Percentiles rank a stretch among this genome's conserved stretches.
Conservation (phyloP, 768 basidiomycete genomes). For the Rhizopogon vesiculosus region DNA sequence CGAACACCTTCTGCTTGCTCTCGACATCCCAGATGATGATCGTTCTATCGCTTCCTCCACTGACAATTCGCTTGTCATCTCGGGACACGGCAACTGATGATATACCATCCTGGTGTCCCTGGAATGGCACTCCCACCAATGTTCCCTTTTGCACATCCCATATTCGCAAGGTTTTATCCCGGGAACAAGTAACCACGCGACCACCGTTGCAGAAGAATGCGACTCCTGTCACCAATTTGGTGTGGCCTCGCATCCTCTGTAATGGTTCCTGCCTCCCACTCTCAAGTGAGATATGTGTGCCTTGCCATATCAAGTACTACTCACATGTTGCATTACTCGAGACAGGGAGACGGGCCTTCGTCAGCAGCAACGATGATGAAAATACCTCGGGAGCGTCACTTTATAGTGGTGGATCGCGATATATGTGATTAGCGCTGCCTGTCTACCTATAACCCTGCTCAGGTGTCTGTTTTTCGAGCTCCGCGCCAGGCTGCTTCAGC, state of each 20-base stretch:
- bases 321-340: no score
- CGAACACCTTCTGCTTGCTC: slow-evolving; percentile 12
- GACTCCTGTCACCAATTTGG: slow-evolving; percentile 21
- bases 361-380: no score
- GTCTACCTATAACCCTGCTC: no score
- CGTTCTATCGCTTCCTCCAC: slow-evolving; percentile 18
- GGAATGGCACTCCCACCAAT: slow-evolving; percentile 9
- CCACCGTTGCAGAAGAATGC: slow-evolving; percentile 24
- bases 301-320: no score
- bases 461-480: no score
- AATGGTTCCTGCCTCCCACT: no score
- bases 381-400: no score
- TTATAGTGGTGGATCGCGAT: no score
- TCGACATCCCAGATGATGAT: slow-evolving; percentile 22
- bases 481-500: no score
- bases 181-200: slow-evolving; percentile 17
- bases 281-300: no score
- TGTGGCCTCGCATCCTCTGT: slow-evolving; percentile 8
- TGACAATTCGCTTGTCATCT: slow-evolving; percentile 19
- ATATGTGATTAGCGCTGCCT: no score
- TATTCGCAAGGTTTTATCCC: slow-evolving; percentile 12
- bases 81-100: slow-evolving; percentile 23
- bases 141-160: slow-evolving; percentile 20
- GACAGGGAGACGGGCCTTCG: no score
- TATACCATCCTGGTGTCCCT: slow-evolving; percentile 19